These are phyloP conservation scores for Hypsizygus ulmarius DNA, from an alignment of 1,284 basidiomycete species.

Conservation along the genomic window DNA sequence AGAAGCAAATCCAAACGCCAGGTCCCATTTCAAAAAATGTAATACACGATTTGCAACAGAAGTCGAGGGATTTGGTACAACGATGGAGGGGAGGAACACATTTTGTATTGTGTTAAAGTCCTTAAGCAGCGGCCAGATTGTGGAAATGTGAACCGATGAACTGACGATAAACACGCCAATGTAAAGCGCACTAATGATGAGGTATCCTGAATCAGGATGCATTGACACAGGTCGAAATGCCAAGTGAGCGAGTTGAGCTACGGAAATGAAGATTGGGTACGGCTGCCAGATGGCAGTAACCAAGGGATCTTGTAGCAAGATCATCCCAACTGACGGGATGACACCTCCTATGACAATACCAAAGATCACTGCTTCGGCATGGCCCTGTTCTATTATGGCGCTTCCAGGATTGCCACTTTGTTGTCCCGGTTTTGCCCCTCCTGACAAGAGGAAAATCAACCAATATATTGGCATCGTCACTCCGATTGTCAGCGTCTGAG, in stretches of 20 bases:
- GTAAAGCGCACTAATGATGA: constrained; percentile 34
- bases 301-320: constrained; percentile 28
- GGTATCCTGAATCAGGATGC: constrained; percentile 34
- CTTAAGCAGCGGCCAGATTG: constrained; percentile 30
- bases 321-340: constrained; percentile 37
- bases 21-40: constrained; percentile 47
- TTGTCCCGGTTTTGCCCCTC: constrained; percentile 21
- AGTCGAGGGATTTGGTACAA: constrained; percentile 18
- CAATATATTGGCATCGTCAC: constrained; percentile 41
- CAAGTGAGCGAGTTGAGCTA: constrained; percentile 28
- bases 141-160: constrained; percentile 36
- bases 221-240: constrained; percentile 29
- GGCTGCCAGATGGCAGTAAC: constrained; percentile 45
- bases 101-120: constrained; percentile 24
- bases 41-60: constrained; percentile 26
- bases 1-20: constrained; percentile 32
- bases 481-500: constrained; percentile 36
- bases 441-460: constrained; percentile 38
- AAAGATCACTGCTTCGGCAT: constrained; percentile 44
- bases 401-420: constrained; percentile 12
- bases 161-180: constrained; percentile 35
- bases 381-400: constrained; percentile 32
- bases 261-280: constrained; percentile 37
- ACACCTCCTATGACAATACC: constrained; percentile 35
- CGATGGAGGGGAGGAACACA: constrained; percentile 35